Evolutionary conservation across 2,329 filamentous ascomycete species (phyloP).

Genomic region (Arthrobotrys entomopaga): DNA sequence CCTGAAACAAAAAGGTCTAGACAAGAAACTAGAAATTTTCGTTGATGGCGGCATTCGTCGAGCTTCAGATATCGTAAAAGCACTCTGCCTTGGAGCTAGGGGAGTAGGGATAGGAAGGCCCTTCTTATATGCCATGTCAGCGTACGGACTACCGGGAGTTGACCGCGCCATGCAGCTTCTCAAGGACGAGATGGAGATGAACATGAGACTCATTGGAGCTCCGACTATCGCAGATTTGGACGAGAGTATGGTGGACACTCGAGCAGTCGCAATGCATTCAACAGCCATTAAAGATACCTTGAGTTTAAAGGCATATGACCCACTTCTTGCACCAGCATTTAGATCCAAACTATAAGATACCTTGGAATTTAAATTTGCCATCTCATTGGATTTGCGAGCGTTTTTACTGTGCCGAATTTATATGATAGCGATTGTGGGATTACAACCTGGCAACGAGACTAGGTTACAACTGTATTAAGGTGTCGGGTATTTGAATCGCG

Average conservation of each 20-base stretch:
- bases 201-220: slow-evolving; percentile 92
- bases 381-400: background rate
- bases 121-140: slow-evolving; percentile 95
- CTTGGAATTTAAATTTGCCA: background rate
- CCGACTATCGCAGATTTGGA: slow-evolving; percentile 79
- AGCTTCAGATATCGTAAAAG: slow-evolving; percentile 94
- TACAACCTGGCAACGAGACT: background rate
- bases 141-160: slow-evolving; percentile 87
- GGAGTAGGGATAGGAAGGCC: slow-evolving; percentile 94
- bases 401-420: background rate
- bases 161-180: slow-evolving; percentile 91
- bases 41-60: slow-evolving; percentile 90
- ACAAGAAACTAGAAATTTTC: slow-evolving; percentile 84
- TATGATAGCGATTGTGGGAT: background rate
- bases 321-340: slow-evolving; percentile 41
- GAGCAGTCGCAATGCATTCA: slow-evolving; percentile 60
- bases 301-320: slow-evolving; percentile 48
- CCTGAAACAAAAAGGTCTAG: slow-evolving; percentile 76
- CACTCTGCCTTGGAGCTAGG: slow-evolving; percentile 87
- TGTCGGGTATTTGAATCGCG: background rate
- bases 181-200: slow-evolving; percentile 98
- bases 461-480: background rate
- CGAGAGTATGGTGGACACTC: slow-evolving; percentile 81
- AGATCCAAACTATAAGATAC: slow-evolving; percentile 34
- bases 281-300: slow-evolving; percentile 44